Evolutionary conservation across 305 asterid species (phyloP).

Genomic region (Fraxinus paxiana): DNA sequence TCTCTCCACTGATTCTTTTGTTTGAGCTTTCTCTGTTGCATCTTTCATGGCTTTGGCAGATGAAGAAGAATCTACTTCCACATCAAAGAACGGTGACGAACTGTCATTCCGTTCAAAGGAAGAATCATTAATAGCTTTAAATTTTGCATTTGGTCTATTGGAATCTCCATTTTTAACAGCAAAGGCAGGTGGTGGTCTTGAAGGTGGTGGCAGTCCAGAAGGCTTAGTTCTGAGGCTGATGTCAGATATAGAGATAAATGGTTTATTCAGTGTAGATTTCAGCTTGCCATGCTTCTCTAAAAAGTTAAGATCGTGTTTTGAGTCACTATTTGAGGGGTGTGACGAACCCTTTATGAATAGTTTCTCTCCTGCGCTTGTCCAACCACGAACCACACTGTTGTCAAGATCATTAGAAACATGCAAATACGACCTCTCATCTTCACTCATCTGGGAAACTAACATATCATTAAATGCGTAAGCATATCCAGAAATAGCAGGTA

Average conservation of each 20-base stretch:
- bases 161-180: slow-evolving; percentile 36
- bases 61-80: slow-evolving; percentile 46
- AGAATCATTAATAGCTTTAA: slow-evolving; percentile 38
- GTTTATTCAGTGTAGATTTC: slow-evolving; percentile 34
- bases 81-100: slow-evolving; percentile 40
- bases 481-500: slow-evolving; percentile 45
- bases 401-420: slow-evolving; percentile 32
- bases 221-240: slow-evolving; percentile 80
- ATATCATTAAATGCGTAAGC: slow-evolving; percentile 36
- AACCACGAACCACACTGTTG: slow-evolving; percentile 24
- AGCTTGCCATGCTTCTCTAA: slow-evolving; percentile 30
- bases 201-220: slow-evolving; percentile 70
- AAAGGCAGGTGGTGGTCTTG: slow-evolving; percentile 80
- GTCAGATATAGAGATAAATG: slow-evolving; percentile 64
- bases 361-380: slow-evolving; percentile 33
- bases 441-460: slow-evolving; percentile 36
- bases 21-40: slow-evolving; percentile 37
- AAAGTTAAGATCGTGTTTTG: slow-evolving; percentile 32
- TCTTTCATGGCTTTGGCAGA: slow-evolving; percentile 33
- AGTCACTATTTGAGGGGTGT: slow-evolving; percentile 28
- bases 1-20: slow-evolving; percentile 39
- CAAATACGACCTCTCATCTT: slow-evolving; percentile 32
- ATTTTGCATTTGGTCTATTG: slow-evolving; percentile 30
- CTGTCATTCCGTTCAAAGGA: slow-evolving; percentile 40
- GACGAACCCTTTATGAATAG: slow-evolving; percentile 25